Evolutionary conservation across 2,329 filamentous ascomycete genomes (phyloP).

Genomic region (Penicillium olsonii): DNA sequence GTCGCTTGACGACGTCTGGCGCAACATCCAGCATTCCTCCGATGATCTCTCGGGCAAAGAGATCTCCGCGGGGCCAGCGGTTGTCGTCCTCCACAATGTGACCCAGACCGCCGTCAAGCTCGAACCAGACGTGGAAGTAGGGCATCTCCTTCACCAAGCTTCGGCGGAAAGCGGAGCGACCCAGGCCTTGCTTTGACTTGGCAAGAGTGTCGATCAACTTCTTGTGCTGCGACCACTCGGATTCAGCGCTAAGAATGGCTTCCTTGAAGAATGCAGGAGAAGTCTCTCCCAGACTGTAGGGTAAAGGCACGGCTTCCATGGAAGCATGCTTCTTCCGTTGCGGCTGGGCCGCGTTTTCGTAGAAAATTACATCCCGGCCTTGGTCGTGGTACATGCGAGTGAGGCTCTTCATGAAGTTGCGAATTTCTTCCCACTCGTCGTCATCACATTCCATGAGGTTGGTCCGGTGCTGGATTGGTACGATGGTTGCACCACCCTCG

Average conservation of each 20-base stretch:
- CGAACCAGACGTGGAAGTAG: slow-evolving; percentile 98
- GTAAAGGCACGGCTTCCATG: slow-evolving; percentile 82
- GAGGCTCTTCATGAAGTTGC: slow-evolving; percentile 98
- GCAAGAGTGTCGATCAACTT: slow-evolving; percentile 85
- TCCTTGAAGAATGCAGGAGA: slow-evolving; percentile 95
- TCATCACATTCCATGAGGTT: slow-evolving; percentile 98
- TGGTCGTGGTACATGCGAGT: slow-evolving; percentile 94
- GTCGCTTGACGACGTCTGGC: slow-evolving; percentile 81
- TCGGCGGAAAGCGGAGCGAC: slow-evolving; percentile 77
- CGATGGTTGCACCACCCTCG: slow-evolving; percentile 81
- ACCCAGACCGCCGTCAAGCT: slow-evolving; percentile 84
- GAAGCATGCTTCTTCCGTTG: slow-evolving; percentile 79
- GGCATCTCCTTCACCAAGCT: slow-evolving; percentile 93
- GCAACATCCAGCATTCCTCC: slow-evolving; percentile 88
- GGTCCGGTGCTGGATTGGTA: slow-evolving; percentile 79
- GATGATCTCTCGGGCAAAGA: slow-evolving; percentile 89
- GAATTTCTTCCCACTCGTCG: slow-evolving; percentile 98
- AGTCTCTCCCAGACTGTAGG: slow-evolving; percentile 85
- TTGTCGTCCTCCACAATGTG: slow-evolving; percentile 87
- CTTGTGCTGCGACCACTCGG: slow-evolving; percentile 94
- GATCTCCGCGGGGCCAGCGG: slow-evolving; percentile 84
- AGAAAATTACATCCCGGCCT: slow-evolving; percentile 90
- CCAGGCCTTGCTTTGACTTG: slow-evolving; percentile 63
- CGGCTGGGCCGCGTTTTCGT: slow-evolving; percentile 89
- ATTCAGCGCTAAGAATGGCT: slow-evolving; percentile 82